A percentile compares a stretch with the other conserved stretches of the same genome.
phyloP scores from a whole-genome alignment of 352 stramenopile species.

The Detonula confervacea region DNA sequence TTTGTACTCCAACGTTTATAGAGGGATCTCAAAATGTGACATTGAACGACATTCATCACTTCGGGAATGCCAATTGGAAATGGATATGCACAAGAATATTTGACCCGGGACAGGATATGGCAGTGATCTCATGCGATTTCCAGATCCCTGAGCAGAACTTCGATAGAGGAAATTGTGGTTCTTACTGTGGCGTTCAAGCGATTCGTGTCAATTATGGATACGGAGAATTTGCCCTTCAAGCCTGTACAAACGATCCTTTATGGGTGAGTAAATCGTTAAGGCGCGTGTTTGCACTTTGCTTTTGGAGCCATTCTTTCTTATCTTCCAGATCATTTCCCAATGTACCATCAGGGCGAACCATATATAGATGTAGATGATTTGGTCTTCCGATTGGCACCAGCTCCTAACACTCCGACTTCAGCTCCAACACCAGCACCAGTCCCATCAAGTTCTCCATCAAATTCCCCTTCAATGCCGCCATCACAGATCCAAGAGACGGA shows the following conservation, averaged over 20 bases:
- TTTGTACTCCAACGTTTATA: background rate
- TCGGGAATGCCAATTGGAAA: slow-evolving; percentile 10
- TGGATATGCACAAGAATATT: slow-evolving; percentile 12
- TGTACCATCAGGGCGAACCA: background rate
- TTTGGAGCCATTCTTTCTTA: background rate
- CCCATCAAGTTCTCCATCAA: background rate
- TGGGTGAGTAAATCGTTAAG: background rate
- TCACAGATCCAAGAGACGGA: background rate
- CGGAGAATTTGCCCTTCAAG: slow-evolving; percentile 1
- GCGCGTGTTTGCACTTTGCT: background rate
- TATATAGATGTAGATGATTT: slow-evolving; percentile 6
- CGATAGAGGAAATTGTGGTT: background rate
- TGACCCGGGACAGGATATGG: background rate
- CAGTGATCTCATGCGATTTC: slow-evolving; percentile 11
- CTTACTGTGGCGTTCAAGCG: background rate
- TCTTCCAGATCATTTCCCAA: background rate
- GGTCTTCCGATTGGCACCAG: background rate
- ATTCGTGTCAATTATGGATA: slow-evolving; percentile 25
- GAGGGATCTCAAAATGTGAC: background rate
- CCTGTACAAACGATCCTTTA: slow-evolving; percentile 4
- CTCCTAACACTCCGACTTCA: background rate
- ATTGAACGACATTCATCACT: background rate
- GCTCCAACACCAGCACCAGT: background rate
- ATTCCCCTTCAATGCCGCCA: background rate
- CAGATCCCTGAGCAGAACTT: slow-evolving; percentile 9